These are phyloP conservation scores for Wickerhamiella lipophila DNA, from an alignment of 805 yeast species.

Conservation along the genomic window DNA sequence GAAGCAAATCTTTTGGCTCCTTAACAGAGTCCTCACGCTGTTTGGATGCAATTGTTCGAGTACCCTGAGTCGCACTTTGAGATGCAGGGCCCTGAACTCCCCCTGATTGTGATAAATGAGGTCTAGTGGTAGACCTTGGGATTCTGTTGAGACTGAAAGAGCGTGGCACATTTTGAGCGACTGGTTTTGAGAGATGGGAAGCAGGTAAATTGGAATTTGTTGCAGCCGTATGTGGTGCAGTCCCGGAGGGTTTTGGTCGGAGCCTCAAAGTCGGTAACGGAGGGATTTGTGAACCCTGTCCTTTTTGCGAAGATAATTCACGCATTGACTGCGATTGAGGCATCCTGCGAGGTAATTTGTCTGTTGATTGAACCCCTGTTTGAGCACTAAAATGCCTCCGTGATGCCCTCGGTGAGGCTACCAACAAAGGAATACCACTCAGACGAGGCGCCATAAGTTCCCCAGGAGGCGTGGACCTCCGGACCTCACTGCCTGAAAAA, in stretches of 20 bases:
- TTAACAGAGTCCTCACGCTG: background rate
- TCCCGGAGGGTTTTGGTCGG: slow-evolving; percentile 2
- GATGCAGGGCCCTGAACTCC: background rate
- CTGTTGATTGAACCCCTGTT: background rate
- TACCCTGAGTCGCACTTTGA: background rate
- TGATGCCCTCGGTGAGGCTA: background rate
- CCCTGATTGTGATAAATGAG: background rate
- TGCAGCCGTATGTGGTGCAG: background rate
- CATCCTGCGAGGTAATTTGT: background rate
- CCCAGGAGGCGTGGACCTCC: slow-evolving; percentile 2
- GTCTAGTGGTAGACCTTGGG: background rate
- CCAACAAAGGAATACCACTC: slow-evolving; percentile 11
- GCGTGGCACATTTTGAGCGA: background rate
- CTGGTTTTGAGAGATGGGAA: background rate
- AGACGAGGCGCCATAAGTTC: slow-evolving; percentile 10
- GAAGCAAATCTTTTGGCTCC: background rate
- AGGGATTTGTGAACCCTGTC: background rate
- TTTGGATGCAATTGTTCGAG: background rate
- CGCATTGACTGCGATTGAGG: slow-evolving; percentile 6
- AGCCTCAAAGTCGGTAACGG: background rate
- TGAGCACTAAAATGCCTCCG: slow-evolving; percentile 3
- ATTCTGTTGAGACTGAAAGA: background rate
- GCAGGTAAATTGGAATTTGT: background rate
- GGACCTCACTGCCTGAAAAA: slow-evolving; percentile 2
- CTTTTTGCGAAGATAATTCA: background rate